These are phyloP conservation scores for Sphaerulina populicola DNA, from an alignment of 2,329 filamentous ascomycete species.

Conservation along the genomic window DNA sequence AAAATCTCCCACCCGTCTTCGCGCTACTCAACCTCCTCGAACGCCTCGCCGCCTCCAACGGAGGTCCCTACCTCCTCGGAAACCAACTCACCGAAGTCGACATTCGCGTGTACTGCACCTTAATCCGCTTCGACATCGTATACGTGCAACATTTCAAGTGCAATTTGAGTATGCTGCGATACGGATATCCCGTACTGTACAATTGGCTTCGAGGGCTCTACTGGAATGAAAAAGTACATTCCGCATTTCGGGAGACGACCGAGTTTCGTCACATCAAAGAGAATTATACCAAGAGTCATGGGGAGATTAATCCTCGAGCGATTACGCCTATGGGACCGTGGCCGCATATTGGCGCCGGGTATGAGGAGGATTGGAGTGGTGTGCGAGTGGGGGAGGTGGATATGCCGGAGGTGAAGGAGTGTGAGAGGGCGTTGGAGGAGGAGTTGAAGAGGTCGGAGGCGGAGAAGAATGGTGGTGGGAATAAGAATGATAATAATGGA, in stretches of 20 bases:
- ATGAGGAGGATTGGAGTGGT: constrained; percentile 44
- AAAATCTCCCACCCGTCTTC: constrained; percentile 49
- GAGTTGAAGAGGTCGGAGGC: neutral
- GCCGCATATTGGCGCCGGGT: constrained; percentile 49
- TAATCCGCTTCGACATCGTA: constrained; percentile 53
- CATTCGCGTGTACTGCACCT: constrained; percentile 49
- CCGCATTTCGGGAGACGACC: constrained; percentile 51
- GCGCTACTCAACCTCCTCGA: constrained; percentile 54
- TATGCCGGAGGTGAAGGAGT: constrained; percentile 35
- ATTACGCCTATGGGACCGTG: constrained; percentile 58
- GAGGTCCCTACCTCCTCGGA: constrained; percentile 52
- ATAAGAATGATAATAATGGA: neutral
- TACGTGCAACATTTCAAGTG: constrained; percentile 62
- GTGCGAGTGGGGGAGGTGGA: constrained; percentile 43
- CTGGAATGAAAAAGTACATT: constrained; percentile 38
- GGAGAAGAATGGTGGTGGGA: neutral
- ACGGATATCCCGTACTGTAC: constrained; percentile 51
- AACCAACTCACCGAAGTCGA: constrained; percentile 52
- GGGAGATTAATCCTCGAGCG: constrained; percentile 51
- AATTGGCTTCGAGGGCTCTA: constrained; percentile 55
- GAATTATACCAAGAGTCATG: constrained; percentile 55
- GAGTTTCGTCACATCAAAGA: constrained; percentile 62
- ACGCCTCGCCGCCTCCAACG: constrained; percentile 38
- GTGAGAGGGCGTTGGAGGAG: constrained; percentile 25
- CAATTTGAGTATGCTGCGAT: constrained; percentile 52